Conservation (phyloP, 1,284 basidiomycete genomes). For the Meira miltonrushii region DNA sequence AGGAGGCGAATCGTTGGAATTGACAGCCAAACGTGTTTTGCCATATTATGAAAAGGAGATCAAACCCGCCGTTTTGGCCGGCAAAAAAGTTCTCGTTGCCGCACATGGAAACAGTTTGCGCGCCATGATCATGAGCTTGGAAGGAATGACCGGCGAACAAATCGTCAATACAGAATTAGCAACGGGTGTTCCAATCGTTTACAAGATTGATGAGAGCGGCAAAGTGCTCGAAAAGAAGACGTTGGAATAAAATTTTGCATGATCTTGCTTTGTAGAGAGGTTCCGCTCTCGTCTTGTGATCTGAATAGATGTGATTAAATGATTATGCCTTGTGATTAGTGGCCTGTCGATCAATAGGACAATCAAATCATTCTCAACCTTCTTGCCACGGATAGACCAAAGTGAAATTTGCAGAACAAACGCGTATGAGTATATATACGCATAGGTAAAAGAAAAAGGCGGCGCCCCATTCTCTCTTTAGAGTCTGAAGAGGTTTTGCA, state of each 20-base stretch:
- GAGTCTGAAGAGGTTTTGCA: too few relatives aligned
- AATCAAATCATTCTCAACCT: too few relatives aligned
- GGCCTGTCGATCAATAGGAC: too few relatives aligned
- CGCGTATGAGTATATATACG: too few relatives aligned
- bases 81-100: slow-evolving; percentile 55
- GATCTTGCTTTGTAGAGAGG: too few relatives aligned
- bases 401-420: too few relatives aligned
- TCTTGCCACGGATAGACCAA: too few relatives aligned
- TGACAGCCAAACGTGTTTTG: slow-evolving; percentile 53
- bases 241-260: slow-evolving; percentile 26
- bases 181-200: slow-evolving; percentile 55
- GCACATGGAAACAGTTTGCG: slow-evolving; percentile 56
- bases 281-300: too few relatives aligned
- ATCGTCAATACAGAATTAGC: slow-evolving; percentile 53
- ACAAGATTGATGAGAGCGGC: slow-evolving; percentile 53
- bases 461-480: too few relatives aligned
- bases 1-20: slow-evolving; percentile 54
- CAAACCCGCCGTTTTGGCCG: slow-evolving; percentile 50
- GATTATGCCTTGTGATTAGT: too few relatives aligned
- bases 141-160: slow-evolving; percentile 52
- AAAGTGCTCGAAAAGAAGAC: slow-evolving; percentile 50
- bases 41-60: slow-evolving; percentile 55
- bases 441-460: too few relatives aligned
- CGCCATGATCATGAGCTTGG: slow-evolving; percentile 55
- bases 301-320: too few relatives aligned